Base-by-base conservation (phyloP, 1,139 yeast genomes). In the Scheffersomyces parashehatae region DNA sequence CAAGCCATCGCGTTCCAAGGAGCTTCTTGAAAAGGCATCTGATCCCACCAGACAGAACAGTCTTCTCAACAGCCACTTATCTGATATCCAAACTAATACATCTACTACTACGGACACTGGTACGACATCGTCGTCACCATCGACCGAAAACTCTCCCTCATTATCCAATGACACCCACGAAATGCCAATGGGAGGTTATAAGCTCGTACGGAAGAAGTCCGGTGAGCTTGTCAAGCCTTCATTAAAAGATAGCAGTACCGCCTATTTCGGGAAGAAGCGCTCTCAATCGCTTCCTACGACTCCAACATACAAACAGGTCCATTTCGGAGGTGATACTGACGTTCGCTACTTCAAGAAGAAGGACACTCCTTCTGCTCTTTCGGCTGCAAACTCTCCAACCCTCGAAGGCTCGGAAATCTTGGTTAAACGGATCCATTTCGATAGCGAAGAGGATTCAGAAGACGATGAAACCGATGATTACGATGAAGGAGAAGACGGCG, bases 181-280 rank as follows among this genome's bases (percentile, higher is more conserved):
- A n/a, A 39, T 16, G 34, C n/a, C 38, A 43, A 20, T 20, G 26
- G 26, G 26, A 3, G 50, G 39, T 14, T 47, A 56, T 41, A 53
- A 51, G 46, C 59, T 85, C 39, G 75, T 85, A 4, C 79, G 89
- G 20, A 86, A 84, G 59, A 88, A 88, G 64, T 81, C 88, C 4
- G 95, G 95, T 20, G 96, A 88, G 59, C 69, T 86, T 34, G 86
- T 88, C 39, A 86, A 87, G 58, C 81, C 91, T 3, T 83, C 88
- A 20, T 70, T 88, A 42, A 86, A 84, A 58, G 64, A 57, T 16
- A 20, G 49, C 8, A 39, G 52, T 1, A 38, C 38, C 5, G 38
- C 60, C 71, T 46, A 66, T 67, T 56, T 55, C 36, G 65, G 80
- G 36, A 66, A 67, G 36, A 62, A 63, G 16, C 67, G 88, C 43